Evolutionary conservation across 1,284 basidiomycete species (phyloP).

Genomic region (Peniophora sp.): DNA sequence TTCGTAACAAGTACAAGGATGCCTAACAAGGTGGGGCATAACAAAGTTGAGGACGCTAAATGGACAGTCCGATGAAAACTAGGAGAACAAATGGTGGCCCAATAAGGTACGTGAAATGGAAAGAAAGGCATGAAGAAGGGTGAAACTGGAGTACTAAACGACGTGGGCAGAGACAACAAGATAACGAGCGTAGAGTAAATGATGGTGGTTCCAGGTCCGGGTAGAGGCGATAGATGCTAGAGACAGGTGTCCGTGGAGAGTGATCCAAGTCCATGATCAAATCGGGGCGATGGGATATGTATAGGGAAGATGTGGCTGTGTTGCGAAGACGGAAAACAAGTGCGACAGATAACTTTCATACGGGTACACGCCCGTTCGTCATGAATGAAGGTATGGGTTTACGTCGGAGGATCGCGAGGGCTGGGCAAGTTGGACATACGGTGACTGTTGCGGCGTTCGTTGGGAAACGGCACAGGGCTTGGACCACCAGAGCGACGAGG

Average conservation of each 20-base stretch:
- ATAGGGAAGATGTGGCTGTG: not conserved
- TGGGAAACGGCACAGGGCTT: slow-evolving; percentile 31
- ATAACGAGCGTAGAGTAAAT: too few species aligned
- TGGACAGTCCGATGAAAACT: too few species aligned
- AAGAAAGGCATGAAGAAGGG: too few species aligned
- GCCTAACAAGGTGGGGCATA: too few species aligned
- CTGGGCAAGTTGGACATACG: slow-evolving; percentile 15
- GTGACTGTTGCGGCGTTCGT: slow-evolving; percentile 17
- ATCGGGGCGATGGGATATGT: not conserved
- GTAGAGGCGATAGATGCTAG: too few species aligned
- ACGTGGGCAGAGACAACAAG: too few species aligned
- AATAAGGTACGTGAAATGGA: too few species aligned
- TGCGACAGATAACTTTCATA: not conserved
- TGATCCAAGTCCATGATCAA: not conserved
- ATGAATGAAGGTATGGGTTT: not conserved
- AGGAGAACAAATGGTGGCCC: too few species aligned
- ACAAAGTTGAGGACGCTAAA: too few species aligned
- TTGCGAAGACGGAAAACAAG: not conserved
- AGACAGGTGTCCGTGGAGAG: not conserved
- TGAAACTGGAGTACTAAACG: too few species aligned
- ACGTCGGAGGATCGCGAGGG: slow-evolving; percentile 17
- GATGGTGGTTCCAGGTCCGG: too few species aligned
- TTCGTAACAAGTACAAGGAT: too few species aligned
- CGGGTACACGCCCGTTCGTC: not conserved
- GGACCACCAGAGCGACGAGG: slow-evolving; percentile 23